A percentile compares a stretch with the other conserved stretches of the same genome.
These are phyloP conservation scores for Trichomonascus vanleenenianus DNA, from an alignment of 805 yeast species.

Conservation along the genomic window DNA sequence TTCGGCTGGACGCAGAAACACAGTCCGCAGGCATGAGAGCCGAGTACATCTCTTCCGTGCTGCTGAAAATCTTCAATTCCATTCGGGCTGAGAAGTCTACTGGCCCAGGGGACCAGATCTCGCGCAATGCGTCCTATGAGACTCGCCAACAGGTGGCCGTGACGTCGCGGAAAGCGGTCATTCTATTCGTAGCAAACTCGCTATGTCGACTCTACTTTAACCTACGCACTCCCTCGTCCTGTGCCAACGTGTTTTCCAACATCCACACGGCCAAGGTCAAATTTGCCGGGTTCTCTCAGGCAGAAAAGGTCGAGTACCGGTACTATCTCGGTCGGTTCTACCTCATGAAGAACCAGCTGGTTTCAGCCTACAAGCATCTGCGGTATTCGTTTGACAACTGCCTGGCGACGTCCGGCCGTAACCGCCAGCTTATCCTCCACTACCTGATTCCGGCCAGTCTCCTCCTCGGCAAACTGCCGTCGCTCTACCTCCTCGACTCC, in stretches of 20 bases:
- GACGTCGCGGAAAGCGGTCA: slow-evolving; percentile 37
- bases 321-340: slow-evolving; percentile 51
- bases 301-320: slow-evolving; percentile 49
- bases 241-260: slow-evolving; percentile 47
- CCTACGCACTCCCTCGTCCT: slow-evolving; percentile 23
- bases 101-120: slow-evolving; percentile 1
- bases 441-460: slow-evolving; percentile 47
- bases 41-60: slow-evolving; percentile 43
- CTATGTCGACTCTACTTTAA: slow-evolving; percentile 51
- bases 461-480: slow-evolving; percentile 48
- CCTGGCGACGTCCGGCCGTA: slow-evolving; percentile 24
- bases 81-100: slow-evolving; percentile 40
- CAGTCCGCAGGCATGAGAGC: slow-evolving; percentile 27
- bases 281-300: slow-evolving; percentile 34
- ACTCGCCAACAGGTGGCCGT: neutral
- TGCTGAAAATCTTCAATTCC: slow-evolving; percentile 53
- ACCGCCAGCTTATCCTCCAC: slow-evolving; percentile 37
- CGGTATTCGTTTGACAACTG: slow-evolving; percentile 44
- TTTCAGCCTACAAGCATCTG: slow-evolving; percentile 46
- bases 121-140: neutral
- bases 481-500: slow-evolving; percentile 22
- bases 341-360: slow-evolving; percentile 43
- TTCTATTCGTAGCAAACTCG: slow-evolving; percentile 45
- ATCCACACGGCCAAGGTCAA: slow-evolving; percentile 43
- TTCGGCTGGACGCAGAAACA: slow-evolving; percentile 21